phyloP scores from a whole-genome alignment of 345 rosid genomes.

The Nephelium lappaceum region DNA sequence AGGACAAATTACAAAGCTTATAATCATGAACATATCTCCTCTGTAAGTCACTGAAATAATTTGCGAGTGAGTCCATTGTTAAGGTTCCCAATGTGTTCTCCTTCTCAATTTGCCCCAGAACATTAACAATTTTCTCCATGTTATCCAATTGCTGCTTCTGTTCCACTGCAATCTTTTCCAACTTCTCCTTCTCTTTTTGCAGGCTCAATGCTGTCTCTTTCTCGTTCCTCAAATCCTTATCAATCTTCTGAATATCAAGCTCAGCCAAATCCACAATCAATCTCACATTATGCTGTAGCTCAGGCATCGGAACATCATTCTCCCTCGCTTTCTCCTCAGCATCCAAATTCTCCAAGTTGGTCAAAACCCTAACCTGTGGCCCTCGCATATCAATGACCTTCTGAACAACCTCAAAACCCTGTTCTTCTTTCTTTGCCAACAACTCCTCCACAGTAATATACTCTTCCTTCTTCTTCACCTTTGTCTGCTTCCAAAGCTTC shows the following conservation, averaged over 20 bases:
- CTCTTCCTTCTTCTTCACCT: constrained; percentile 47
- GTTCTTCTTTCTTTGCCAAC: constrained; percentile 78
- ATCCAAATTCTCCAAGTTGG: constrained; percentile 84
- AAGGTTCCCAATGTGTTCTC: constrained; percentile 60
- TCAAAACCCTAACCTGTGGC: constrained; percentile 80
- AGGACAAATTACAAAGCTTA: constrained; percentile 71
- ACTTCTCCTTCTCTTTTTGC: constrained; percentile 77
- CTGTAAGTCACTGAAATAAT: constrained; percentile 52
- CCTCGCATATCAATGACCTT: constrained; percentile 96
- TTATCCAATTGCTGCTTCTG: constrained; percentile 63
- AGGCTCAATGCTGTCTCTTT: constrained; percentile 83
- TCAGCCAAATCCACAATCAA: constrained; percentile 80
- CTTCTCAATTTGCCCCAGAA: constrained; percentile 53
- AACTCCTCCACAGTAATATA: constrained; percentile 70
- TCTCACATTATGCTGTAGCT: constrained; percentile 82
- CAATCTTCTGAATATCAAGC: constrained; percentile 85
- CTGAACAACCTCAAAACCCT: constrained; percentile 75
- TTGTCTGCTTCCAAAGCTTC: constrained; percentile 64
- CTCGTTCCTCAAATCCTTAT: constrained; percentile 79
- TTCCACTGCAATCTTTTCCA: constrained; percentile 50
- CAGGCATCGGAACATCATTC: constrained; percentile 88
- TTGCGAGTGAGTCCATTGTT: constrained; percentile 64
- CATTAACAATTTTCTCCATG: constrained; percentile 56
- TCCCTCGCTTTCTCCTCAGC: constrained; percentile 91
- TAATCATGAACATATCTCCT: constrained; percentile 68